phyloP scores from a whole-genome alignment of 176 grass and related monocot species.

The Eleusine indica region DNA sequence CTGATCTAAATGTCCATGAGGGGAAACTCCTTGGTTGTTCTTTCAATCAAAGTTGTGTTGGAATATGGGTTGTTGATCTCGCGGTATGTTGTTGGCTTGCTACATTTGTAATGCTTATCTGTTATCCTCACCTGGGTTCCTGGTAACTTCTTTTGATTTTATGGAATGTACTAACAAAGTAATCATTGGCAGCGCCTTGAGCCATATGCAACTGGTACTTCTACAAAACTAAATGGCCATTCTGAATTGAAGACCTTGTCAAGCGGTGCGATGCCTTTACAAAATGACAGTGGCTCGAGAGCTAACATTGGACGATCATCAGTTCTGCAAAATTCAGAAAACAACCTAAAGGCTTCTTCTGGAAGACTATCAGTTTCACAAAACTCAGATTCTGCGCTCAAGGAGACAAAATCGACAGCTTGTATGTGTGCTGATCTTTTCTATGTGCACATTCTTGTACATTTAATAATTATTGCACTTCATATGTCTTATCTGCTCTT shows the following conservation, averaged over 20 bases:
- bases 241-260: constrained; percentile 58
- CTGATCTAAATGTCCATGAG: constrained; percentile 96
- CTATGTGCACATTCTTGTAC: constrained; percentile 34
- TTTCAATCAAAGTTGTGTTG: constrained; percentile 99
- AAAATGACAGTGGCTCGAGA: constrained; percentile 74
- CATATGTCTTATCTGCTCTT: constrained; percentile 28
- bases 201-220: constrained; percentile 64
- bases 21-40: constrained; percentile 99
- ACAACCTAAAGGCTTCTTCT: constrained; percentile 62
- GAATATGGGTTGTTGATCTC: constrained; percentile 97
- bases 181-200: constrained; percentile 77
- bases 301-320: constrained; percentile 71
- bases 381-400: constrained; percentile 67
- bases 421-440: constrained; percentile 57
- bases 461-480: constrained; percentile 30
- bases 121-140: background rate
- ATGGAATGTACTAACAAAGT: constrained; percentile 31
- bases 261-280: constrained; percentile 56
- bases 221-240: constrained; percentile 66
- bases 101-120: constrained; percentile 16
- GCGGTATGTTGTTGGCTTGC: constrained; percentile 52
- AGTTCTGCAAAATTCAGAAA: constrained; percentile 82
- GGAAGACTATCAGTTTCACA: constrained; percentile 69
- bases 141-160: constrained; percentile 8
- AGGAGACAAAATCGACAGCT: constrained; percentile 73